Base-by-base conservation (phyloP, 768 basidiomycete genomes). In the Suillus fuscotomentosus region DNA sequence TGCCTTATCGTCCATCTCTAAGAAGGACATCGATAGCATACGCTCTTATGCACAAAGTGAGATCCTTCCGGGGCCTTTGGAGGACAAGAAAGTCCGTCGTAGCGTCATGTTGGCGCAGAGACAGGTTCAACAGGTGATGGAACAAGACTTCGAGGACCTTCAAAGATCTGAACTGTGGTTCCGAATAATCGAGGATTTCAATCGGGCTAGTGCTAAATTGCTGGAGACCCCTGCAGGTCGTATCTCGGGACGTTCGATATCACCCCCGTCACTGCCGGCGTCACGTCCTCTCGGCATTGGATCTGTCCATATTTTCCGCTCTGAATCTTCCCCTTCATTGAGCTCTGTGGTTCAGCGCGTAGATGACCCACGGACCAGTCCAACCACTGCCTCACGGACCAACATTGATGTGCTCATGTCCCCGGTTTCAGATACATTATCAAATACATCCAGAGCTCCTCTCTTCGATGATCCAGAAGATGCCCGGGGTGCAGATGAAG, bases 121-220 rank as follows among this genome's bases (percentile, higher is more conserved):
- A 66, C 91, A 96, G 68, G 88, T 96, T 1, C 92, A 97, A 72
- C 84, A 87, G 39, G 86, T 89, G 59, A 96, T 99, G 94, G 89
- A 92, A 66, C 90, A 90, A 59, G 95, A 97, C 73, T 97, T 97
- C 71, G 90, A 91, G 57, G 88, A 88, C 9, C 99, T 99, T 71
- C 86, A 89, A 70, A 81, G 87, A 65, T 94, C 92, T 22, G 95
- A 97, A 67, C 83, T 99, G 5, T 98, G 93, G 89, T 93, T 95
- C 77, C 91, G 94, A 57, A 95, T 93, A 2, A 80, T 93, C 9
- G 86, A 88, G 9, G 93, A 95, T 71, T 80, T 84, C 2, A 85
- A 87, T 51, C 70, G 74, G 45, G 71, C 68, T 48, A 62, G 66
- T 42, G 17, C 66, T 13, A 68, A 67, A 48, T 54, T 55, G 38